These are phyloP conservation scores for Gliomastix tumulicola DNA, from an alignment of 2,329 filamentous ascomycete species.

Conservation along the genomic window DNA sequence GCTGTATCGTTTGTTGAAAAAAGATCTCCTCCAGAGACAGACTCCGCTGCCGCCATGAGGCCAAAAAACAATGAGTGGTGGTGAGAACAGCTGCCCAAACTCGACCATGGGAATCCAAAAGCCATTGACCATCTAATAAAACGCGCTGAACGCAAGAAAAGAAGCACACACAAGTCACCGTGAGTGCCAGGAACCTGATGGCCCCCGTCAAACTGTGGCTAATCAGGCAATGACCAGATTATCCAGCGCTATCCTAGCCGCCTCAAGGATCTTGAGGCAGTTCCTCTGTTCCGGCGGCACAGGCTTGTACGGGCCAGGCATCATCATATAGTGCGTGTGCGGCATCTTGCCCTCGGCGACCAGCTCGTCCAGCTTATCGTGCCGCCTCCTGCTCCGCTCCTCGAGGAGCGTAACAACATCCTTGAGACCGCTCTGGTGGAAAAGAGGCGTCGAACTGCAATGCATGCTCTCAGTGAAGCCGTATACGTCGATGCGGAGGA, in stretches of 20 bases:
- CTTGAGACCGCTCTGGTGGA: slow-evolving; percentile 40
- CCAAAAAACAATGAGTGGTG: no score
- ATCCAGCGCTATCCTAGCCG: slow-evolving; percentile 47
- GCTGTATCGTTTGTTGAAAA: no score
- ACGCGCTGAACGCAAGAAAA: no score
- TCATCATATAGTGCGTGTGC: slow-evolving; percentile 6
- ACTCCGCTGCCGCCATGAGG: no score
- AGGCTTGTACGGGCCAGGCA: slow-evolving; percentile 14
- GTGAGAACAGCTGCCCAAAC: no score
- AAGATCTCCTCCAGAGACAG: no score
- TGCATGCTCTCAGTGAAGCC: slow-evolving; percentile 26
- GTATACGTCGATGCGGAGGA: slow-evolving; percentile 52
- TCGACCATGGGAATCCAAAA: no score
- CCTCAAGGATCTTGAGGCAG: slow-evolving; percentile 45
- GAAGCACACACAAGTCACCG: no score
- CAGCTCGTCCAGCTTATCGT: slow-evolving; percentile 41
- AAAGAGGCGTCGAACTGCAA: slow-evolving; percentile 6
- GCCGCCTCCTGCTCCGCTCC: slow-evolving; percentile 37
- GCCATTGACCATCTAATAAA: no score
- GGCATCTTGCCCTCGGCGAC: slow-evolving; percentile 26
- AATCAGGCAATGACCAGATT: slow-evolving; percentile 49
- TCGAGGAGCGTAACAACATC: slow-evolving; percentile 49
- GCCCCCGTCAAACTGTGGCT: no score
- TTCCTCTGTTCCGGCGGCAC: slow-evolving; percentile 24
- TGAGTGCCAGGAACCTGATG: no score